These are phyloP conservation scores for Fusarium sororula DNA, from an alignment of 2,329 filamentous ascomycete species.

Conservation along the genomic window DNA sequence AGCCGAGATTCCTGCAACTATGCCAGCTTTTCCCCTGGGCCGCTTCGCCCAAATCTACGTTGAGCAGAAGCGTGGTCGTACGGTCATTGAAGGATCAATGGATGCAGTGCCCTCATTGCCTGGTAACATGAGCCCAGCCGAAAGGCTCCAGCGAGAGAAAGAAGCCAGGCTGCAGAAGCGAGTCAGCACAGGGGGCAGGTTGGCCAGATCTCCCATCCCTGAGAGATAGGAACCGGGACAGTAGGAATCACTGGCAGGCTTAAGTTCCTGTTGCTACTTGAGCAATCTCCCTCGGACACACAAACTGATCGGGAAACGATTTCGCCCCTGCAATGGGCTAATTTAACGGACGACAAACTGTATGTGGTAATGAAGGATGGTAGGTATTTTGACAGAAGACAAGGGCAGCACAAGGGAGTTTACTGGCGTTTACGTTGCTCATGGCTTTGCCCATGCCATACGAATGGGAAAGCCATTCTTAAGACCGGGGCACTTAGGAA, in stretches of 20 bases:
- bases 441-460: slow-evolving; percentile 18
- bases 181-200: slow-evolving; percentile 78
- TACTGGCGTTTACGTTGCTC: slow-evolving; percentile 32
- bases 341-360: slow-evolving; percentile 25
- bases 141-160: slow-evolving; percentile 68
- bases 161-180: slow-evolving; percentile 79
- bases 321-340: slow-evolving; percentile 5
- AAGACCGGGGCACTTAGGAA: slow-evolving; percentile 8
- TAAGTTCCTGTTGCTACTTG: slow-evolving; percentile 50
- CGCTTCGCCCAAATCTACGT: slow-evolving; percentile 83
- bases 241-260: slow-evolving; percentile 51
- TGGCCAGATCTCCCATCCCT: slow-evolving; percentile 72
- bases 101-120: slow-evolving; percentile 73
- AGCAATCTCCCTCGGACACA: slow-evolving; percentile 43
- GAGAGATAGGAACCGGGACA: slow-evolving; percentile 63
- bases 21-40: slow-evolving; percentile 86
- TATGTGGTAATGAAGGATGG: slow-evolving; percentile 33
- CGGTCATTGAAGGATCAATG: slow-evolving; percentile 52
- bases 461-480: slow-evolving; percentile 1
- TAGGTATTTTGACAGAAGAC: slow-evolving; percentile 35
- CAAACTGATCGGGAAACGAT: slow-evolving; percentile 32
- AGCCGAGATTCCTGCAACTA: slow-evolving; percentile 79
- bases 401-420: slow-evolving; percentile 39
- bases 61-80: slow-evolving; percentile 74
- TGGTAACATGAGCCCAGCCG: slow-evolving; percentile 51